These are phyloP conservation scores for Phytophthora pisi DNA, from an alignment of 352 stramenopile genomes.

Conservation along the genomic window DNA sequence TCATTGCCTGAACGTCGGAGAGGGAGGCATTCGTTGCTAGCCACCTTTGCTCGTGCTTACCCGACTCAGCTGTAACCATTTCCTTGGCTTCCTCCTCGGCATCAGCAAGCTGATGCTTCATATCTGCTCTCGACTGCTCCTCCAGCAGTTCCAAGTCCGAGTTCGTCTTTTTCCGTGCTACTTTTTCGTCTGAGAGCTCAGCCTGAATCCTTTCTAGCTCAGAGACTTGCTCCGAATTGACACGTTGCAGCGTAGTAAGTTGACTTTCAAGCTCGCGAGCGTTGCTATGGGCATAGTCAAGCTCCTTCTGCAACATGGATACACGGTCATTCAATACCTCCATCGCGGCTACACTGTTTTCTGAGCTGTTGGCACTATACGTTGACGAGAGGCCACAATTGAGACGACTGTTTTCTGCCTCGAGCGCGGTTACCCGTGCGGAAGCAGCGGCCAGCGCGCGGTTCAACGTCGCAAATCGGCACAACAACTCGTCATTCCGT, in stretches of 20 bases:
- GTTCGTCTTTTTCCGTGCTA: neutral
- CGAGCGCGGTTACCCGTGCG: slow-evolving; percentile 6
- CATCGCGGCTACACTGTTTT: neutral
- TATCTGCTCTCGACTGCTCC: neutral
- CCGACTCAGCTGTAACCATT: neutral
- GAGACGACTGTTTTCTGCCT: slow-evolving; percentile 24
- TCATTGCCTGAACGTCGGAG: neutral
- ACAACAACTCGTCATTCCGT: slow-evolving; percentile 24
- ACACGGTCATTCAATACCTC: slow-evolving; percentile 1
- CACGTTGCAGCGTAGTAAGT: slow-evolving; percentile 6
- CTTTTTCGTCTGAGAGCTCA: slow-evolving; percentile 8
- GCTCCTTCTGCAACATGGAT: slow-evolving; percentile 4
- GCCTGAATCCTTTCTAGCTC: slow-evolving; percentile 15
- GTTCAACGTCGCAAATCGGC: slow-evolving; percentile 24
- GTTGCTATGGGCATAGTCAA: slow-evolving; percentile 2
- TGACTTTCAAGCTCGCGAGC: slow-evolving; percentile 7
- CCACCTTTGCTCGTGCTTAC: neutral
- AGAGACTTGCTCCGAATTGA: slow-evolving; percentile 3
- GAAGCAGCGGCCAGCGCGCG: slow-evolving; percentile 8
- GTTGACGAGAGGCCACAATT: neutral
- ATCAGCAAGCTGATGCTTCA: neutral
- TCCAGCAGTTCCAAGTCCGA: neutral
- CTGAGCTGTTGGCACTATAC: neutral
- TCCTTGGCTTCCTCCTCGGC: neutral
- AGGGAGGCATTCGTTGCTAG: neutral